Evolutionary conservation across 352 stramenopile species (phyloP), one percentile per base, ranked within the genome.

Genomic region (Phytophthora sansomeana): DNA sequence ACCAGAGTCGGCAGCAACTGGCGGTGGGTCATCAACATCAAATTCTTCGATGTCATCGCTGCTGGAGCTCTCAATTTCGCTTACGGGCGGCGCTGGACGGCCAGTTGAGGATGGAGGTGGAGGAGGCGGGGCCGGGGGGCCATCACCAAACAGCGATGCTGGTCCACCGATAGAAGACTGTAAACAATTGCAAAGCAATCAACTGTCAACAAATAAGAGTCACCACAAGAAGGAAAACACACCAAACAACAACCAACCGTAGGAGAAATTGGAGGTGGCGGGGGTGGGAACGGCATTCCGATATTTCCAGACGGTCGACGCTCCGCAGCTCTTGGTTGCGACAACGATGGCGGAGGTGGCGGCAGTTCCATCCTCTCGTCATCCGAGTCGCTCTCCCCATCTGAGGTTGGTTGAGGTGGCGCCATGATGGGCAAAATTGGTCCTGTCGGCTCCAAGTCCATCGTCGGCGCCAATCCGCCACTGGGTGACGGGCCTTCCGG

Each of bases 401-500:
- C 48, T 36, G 47, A 69, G 11, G 5, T 42, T 10, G 68, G 57
- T n/a, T 57, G 60, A 26, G 69, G 65, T n/a, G 69, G 74, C 6
- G 74, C 44, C 74, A 81, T 80, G 17, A 77, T 77, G 0, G 74
- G 74, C 21, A 81, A 38, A 17, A 81, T 67, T 4, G 69, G 74
- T 11, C 74, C 69, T 4, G 61, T 63, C n/a, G 67, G 39, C 58
- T 81, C 44, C 46, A 67, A 38, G 32, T 64, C 46, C 36, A 72
- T 72, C 24, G 44, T 74, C 30, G 77, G 71, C 14, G 77, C 68
- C 8, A 61, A 33, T 5, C 66, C 74, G 33, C 72, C 83, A 11
- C 83, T 92, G 0, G 87, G 87, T 1, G 87, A 93, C 1, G 87
- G 85, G 14, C 87, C 85, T 50, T 95, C 84, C 6, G 85, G 85